Conservation (phyloP, 106 monocot species). For the Iris macrosiphon region DNA sequence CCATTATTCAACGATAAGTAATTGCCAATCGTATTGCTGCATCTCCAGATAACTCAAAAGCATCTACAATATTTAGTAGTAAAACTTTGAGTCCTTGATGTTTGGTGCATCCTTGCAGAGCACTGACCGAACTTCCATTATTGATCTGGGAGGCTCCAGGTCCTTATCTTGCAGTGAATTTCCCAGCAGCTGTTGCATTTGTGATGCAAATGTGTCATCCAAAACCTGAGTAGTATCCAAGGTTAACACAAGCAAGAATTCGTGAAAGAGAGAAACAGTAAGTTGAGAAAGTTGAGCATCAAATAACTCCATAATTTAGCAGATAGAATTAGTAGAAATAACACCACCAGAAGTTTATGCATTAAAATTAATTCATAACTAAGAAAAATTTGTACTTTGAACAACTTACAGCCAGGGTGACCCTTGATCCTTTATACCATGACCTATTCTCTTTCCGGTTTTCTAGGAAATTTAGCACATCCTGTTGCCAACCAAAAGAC, state of each 20-base stretch:
- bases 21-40: too few relatives aligned
- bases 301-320: neutral
- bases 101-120: constrained; percentile 76
- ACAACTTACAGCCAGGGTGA: constrained; percentile 71
- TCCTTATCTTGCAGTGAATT: constrained; percentile 75
- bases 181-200: constrained; percentile 92
- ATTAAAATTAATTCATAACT: too few relatives aligned
- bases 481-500: constrained; percentile 34
- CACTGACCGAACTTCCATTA: constrained; percentile 93
- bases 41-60: too few relatives aligned
- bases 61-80: constrained; percentile 52
- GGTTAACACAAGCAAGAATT: neutral
- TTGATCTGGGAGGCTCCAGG: constrained; percentile 74
- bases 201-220: constrained; percentile 93
- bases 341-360: too few relatives aligned
- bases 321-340: too few relatives aligned
- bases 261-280: neutral
- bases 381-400: too few relatives aligned
- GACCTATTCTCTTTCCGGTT: constrained; percentile 84
- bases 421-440: constrained; percentile 83
- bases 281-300: neutral
- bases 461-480: constrained; percentile 88
- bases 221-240: constrained; percentile 43
- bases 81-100: constrained; percentile 69
- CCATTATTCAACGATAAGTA: too few relatives aligned